These are phyloP conservation scores for Solanum hybrid DNA, from an alignment of 305 asterid species.

Conservation along the genomic window DNA sequence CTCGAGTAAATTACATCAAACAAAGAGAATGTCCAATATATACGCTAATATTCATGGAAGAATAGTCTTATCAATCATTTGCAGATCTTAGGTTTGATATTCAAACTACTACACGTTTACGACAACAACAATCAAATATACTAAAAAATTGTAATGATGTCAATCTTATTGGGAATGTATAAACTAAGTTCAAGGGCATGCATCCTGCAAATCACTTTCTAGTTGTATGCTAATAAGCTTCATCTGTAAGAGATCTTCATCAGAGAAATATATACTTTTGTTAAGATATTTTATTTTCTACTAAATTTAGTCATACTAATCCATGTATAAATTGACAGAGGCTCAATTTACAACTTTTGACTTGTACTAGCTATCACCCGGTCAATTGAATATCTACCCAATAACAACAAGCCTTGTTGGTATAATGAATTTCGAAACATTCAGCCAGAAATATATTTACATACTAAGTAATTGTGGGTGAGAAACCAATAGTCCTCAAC, in stretches of 20 bases:
- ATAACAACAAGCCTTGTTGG: background rate
- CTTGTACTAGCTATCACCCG: background rate
- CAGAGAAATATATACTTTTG: background rate
- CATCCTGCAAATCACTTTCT: background rate
- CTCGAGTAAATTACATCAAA: background rate
- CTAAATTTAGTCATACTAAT: background rate
- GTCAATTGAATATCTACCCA: background rate
- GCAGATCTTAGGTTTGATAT: too few relatives aligned
- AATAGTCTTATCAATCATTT: too few relatives aligned
- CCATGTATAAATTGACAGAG: background rate
- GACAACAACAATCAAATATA: too few relatives aligned
- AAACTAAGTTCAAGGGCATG: background rate
- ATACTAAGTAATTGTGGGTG: background rate
- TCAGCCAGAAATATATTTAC: too few relatives aligned
- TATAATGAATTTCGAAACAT: background rate
- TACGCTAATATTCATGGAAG: too few relatives aligned
- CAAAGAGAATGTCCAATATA: background rate
- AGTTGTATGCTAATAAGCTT: background rate
- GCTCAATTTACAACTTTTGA: background rate
- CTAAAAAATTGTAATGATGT: too few relatives aligned
- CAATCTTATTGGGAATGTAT: too few relatives aligned
- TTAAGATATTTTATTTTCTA: background rate
- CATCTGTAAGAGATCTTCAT: background rate
- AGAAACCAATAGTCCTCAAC: background rate
- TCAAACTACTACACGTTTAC: too few relatives aligned